Percentiles rank a stretch among this genome's conserved stretches.
These are phyloP conservation scores for Davidsoniella eucalypti DNA, from an alignment of 2,329 filamentous ascomycete species.

Conservation along the genomic window DNA sequence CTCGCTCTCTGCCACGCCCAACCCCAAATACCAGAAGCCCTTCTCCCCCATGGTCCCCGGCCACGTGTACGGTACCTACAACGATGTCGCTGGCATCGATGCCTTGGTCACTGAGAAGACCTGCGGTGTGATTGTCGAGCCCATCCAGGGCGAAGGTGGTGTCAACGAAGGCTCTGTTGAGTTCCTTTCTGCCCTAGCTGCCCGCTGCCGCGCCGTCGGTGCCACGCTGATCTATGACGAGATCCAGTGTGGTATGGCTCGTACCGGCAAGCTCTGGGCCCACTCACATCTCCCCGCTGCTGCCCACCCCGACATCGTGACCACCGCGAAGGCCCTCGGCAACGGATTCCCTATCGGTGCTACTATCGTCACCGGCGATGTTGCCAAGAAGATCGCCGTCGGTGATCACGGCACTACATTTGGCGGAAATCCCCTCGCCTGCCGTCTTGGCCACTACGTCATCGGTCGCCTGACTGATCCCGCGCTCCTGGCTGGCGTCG, in stretches of 20 bases:
- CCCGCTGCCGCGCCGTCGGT: slow-evolving; percentile 69
- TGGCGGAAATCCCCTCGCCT: slow-evolving; percentile 78
- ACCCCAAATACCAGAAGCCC: slow-evolving; percentile 91
- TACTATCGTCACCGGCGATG: slow-evolving; percentile 25
- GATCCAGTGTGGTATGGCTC: slow-evolving; percentile 84
- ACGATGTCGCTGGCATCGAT: slow-evolving; percentile 57
- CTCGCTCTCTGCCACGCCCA: slow-evolving; percentile 83
- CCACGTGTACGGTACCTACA: slow-evolving; percentile 73
- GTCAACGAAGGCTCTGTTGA: slow-evolving; percentile 69
- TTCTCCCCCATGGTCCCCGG: slow-evolving; percentile 93
- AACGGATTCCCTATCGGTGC: slow-evolving; percentile 95
- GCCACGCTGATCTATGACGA: slow-evolving; percentile 89
- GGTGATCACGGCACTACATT: slow-evolving; percentile 93
- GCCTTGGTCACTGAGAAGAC: slow-evolving; percentile 68
- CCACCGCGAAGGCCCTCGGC: slow-evolving; percentile 86
- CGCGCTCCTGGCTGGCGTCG: slow-evolving; percentile 51
- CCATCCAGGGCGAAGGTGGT: slow-evolving; percentile 92
- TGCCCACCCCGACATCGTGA: slow-evolving; percentile 85
- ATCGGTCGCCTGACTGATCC: slow-evolving; percentile 59
- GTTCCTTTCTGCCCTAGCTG: slow-evolving; percentile 71
- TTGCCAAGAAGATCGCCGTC: slow-evolving; percentile 26
- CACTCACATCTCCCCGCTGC: slow-evolving; percentile 57
- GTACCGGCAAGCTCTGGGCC: slow-evolving; percentile 84
- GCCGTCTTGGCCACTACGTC: slow-evolving; percentile 71
- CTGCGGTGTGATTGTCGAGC: slow-evolving; percentile 89